phyloP scores from a whole-genome alignment of 257 asterid genomes.

The Nicotiana tabacum region DNA sequence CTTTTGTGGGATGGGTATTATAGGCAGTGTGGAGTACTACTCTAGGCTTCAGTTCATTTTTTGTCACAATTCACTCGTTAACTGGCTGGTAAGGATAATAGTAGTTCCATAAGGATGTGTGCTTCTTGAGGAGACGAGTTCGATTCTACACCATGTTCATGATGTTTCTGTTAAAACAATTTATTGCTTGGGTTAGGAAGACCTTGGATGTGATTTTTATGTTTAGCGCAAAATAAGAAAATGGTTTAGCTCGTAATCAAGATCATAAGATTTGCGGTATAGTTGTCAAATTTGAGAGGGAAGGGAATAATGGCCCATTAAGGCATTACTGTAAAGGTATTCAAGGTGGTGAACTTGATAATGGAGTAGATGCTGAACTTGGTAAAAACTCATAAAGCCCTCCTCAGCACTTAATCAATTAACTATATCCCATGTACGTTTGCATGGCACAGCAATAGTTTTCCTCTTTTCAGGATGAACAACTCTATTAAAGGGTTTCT shows the following conservation, averaged over 20 bases:
- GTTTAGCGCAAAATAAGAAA: not conserved
- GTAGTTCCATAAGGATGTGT: not conserved
- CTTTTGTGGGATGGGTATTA: not conserved
- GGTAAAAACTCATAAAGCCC: not conserved
- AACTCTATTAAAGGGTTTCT: not conserved
- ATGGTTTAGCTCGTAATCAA: not conserved
- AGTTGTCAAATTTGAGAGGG: not conserved
- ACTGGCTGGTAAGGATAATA: not conserved
- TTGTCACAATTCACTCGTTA: not conserved
- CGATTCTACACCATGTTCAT: not conserved
- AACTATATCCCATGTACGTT: not conserved
- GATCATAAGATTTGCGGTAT: not conserved
- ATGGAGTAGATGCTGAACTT: not conserved
- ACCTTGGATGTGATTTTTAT: not conserved
- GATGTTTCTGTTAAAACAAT: not conserved
- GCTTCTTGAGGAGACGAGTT: too few species aligned
- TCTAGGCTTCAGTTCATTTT: not conserved
- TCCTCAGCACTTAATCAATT: not conserved
- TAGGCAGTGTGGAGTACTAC: not conserved
- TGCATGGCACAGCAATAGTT: not conserved
- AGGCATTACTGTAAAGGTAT: not conserved
- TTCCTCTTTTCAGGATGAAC: conserved; percentile 4
- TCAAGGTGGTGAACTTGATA: conserved; percentile 1
- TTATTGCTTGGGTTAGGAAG: not conserved
- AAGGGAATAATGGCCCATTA: not conserved